A percentile compares a stretch with the other conserved stretches of the same genome.
Evolutionary conservation across 176 grass and related monocot species (phyloP).

Genomic region (Eleusine coracana): DNA sequence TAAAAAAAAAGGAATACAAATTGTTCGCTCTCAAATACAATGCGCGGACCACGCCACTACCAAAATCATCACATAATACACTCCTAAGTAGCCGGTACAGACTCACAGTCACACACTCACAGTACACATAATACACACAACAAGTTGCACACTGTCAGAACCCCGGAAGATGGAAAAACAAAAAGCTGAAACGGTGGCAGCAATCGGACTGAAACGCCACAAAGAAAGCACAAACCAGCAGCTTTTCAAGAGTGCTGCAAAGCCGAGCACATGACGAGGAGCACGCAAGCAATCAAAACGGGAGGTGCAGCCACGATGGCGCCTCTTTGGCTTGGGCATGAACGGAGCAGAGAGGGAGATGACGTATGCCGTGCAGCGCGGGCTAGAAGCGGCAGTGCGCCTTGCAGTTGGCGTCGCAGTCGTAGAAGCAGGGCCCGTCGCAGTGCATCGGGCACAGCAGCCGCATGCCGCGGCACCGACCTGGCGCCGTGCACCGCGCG

Average conservation of each 20-base stretch:
- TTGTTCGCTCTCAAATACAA: not conserved
- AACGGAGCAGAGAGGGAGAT: too few species aligned
- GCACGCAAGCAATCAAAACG: not conserved
- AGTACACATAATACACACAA: not conserved
- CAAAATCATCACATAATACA: not conserved
- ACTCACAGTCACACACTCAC: not conserved
- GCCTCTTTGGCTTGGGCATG: too few species aligned
- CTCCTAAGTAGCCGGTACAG: not conserved
- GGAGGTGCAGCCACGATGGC: not conserved
- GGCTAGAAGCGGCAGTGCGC: constrained; percentile 81
- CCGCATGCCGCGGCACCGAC: constrained; percentile 66
- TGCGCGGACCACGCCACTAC: not conserved
- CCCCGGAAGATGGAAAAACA: too few species aligned
- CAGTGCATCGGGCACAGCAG: constrained; percentile 91
- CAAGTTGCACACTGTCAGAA: not conserved
- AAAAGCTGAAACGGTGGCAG: constrained; percentile 1
- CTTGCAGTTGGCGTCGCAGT: constrained; percentile 80
- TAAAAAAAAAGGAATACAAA: not conserved
- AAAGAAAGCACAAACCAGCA: not conserved
- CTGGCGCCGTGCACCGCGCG: constrained; percentile 63
- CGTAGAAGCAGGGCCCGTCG: constrained; percentile 88
- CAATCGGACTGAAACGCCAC: not conserved
- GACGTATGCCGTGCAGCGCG: not conserved
- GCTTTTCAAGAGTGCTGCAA: too few species aligned
- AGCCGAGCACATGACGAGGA: not conserved